Conservation (phyloP, 768 basidiomycete genomes). For the Pulveroboletus frians region DNA sequence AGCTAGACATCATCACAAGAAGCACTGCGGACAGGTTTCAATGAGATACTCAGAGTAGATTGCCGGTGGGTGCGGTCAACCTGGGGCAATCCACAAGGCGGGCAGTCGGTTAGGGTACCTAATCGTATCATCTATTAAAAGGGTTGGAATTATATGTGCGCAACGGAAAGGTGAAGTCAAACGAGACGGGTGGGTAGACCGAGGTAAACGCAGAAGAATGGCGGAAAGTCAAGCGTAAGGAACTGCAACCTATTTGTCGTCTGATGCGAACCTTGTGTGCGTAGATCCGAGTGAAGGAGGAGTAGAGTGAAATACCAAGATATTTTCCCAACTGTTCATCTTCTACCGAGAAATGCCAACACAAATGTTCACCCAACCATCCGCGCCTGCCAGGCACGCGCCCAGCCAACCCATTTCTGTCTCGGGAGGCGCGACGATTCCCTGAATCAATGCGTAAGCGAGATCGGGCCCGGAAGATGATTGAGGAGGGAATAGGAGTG, state of each 20-base stretch:
- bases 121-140: conserved; percentile 13
- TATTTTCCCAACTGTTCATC: neutral
- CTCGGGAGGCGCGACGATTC: conserved; percentile 75
- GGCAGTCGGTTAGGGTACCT: conserved; percentile 4
- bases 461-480: conserved; percentile 43
- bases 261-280: neutral
- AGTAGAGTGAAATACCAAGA: neutral
- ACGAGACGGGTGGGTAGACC: neutral
- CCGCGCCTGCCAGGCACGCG: conserved; percentile 84
- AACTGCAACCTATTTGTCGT: neutral
- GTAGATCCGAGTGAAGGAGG: neutral
- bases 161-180: neutral
- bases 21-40: neutral
- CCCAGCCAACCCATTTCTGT: conserved; percentile 95
- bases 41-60: neutral
- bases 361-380: conserved; percentile 93
- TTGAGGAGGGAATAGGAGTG: conserved; percentile 67
- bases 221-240: neutral
- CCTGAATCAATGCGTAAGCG: conserved; percentile 80
- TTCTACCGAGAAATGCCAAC: conserved; percentile 48
- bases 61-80: neutral
- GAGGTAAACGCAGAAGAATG: conserved; percentile 1
- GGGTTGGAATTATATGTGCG: conserved; percentile 8
- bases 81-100: neutral
- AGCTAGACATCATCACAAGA: neutral